Percentiles rank a stretch among this genome's conserved stretches.
Conservation (phyloP, 1,284 basidiomycete genomes). For the Cystobasidium sp. region DNA sequence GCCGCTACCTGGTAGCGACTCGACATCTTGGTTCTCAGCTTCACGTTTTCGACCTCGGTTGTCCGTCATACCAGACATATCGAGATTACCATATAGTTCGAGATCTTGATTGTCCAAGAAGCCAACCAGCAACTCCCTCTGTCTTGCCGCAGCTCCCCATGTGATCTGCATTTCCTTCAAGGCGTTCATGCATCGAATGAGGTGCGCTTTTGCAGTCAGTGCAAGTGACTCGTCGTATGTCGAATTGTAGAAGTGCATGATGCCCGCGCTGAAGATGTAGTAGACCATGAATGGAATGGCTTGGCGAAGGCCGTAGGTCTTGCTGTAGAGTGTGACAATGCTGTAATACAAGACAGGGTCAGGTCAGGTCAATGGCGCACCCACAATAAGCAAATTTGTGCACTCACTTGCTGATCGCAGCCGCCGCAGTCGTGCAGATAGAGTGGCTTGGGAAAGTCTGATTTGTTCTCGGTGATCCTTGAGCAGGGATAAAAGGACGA, state of each 20-base stretch:
- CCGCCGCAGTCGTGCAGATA: conserved; percentile 72
- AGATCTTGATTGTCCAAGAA: conserved; percentile 50
- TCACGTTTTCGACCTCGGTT: conserved; percentile 13
- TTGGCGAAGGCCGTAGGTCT: conserved; percentile 65
- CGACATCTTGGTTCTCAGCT: conserved; percentile 41
- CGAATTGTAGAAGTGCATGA: conserved; percentile 62
- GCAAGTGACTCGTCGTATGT: conserved; percentile 53
- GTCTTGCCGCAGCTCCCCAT: conserved; percentile 77
- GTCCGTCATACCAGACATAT: neutral
- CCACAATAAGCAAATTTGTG: neutral
- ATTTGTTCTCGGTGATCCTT: conserved; percentile 59
- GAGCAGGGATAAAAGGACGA: conserved; percentile 63
- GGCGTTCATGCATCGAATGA: conserved; percentile 70
- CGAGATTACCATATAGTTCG: conserved; percentile 18
- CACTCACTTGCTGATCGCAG: conserved; percentile 68
- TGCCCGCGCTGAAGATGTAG: conserved; percentile 78
- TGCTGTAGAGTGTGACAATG: conserved; percentile 62
- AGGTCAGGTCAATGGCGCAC: neutral
- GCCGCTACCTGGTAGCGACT: conserved; percentile 17
- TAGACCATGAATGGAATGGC: conserved; percentile 73
- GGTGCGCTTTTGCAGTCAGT: conserved; percentile 60
- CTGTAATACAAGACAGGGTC: neutral
- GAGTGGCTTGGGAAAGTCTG: conserved; percentile 71
- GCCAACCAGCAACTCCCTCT: conserved; percentile 71
- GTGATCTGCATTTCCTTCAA: conserved; percentile 71